A percentile compares a stretch with the other conserved stretches of the same genome.
phyloP scores from a whole-genome alignment of 257 asterid species.

The Solanum chiquidenum region DNA sequence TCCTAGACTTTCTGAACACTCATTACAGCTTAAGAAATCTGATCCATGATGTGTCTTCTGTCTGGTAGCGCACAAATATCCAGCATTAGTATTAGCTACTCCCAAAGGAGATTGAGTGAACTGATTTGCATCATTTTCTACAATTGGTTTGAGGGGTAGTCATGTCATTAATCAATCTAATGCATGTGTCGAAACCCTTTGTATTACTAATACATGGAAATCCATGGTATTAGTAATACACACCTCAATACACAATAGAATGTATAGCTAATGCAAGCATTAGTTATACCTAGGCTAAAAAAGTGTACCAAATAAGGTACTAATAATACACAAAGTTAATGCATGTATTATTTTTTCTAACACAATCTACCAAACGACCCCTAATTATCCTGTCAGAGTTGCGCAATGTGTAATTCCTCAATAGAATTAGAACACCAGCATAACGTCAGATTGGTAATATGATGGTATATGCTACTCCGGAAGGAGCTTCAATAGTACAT shows the following conservation, averaged over 20 bases:
- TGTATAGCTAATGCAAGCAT: too few species aligned
- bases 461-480: not conserved
- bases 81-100: not conserved
- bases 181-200: too few species aligned
- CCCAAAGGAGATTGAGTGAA: not conserved
- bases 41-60: not conserved
- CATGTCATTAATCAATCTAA: too few species aligned
- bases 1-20: not conserved
- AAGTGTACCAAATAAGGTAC: too few species aligned
- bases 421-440: not conserved
- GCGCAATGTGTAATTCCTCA: not conserved
- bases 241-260: too few species aligned
- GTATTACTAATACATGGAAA: too few species aligned
- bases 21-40: not conserved
- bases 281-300: too few species aligned
- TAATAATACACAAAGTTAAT: too few species aligned
- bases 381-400: not conserved
- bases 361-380: too few species aligned
- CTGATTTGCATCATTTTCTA: not conserved
- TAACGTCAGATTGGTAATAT: not conserved
- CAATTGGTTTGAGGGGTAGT: not conserved
- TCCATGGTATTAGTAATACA: too few species aligned
- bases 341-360: too few species aligned
- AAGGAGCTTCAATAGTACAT: not conserved
- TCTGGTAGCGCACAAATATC: not conserved